Base-by-base conservation (phyloP, 2,329 filamentous ascomycete species). In the Apiospora rasikravindrae region DNA sequence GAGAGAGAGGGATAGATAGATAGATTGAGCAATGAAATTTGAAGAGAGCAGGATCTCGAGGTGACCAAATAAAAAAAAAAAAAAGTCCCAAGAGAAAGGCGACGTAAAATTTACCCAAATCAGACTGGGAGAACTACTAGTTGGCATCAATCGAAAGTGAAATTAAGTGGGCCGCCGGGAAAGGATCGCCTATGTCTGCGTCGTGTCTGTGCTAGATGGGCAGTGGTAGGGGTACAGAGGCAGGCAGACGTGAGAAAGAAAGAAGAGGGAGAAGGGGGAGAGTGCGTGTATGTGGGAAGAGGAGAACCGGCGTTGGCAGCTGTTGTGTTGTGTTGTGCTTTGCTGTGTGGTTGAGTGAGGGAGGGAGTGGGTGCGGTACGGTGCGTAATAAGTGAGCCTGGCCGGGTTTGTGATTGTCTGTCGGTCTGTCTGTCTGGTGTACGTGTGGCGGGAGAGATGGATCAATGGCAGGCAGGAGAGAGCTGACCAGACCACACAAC, bases 21-120 rank as follows among this genome's bases (percentile, higher is more conserved):
- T 8, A 24, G 26, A 40, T 40, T 64, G 57, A 64, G 57, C 57
- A 40, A 64, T 64, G 57, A 8, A 64, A 64, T 64, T 64, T n/a
- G 33, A 37, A 40, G 57, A 64, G 61, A 57, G 42, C 29, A 45
- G 69, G 69, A 57, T 66, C 42, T 51, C 16, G 66, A 69, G 26
- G 57, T 33, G 67, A 72, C 67, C 33, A 7, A 6, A 6, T 3
- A 6, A 72, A 6, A 72, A 57, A 72, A 67, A 71, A 57, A 71
- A 71, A 57, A 71, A 66, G 72, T n/a, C 45, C 40, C 67, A 71
- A 71, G 67, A 74, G 74, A 73, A 72, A 69, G 70, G 69, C 70
- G 75, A 71, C 70, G 73, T 73, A 73, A 71, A 69, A 72, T 64
- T 64, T 64, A 64, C 57, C 67, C 67, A 69, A 69, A 71, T 61